phyloP scores from a whole-genome alignment of 495 filamentous ascomycete species.

The Xylaria flabelliformis region DNA sequence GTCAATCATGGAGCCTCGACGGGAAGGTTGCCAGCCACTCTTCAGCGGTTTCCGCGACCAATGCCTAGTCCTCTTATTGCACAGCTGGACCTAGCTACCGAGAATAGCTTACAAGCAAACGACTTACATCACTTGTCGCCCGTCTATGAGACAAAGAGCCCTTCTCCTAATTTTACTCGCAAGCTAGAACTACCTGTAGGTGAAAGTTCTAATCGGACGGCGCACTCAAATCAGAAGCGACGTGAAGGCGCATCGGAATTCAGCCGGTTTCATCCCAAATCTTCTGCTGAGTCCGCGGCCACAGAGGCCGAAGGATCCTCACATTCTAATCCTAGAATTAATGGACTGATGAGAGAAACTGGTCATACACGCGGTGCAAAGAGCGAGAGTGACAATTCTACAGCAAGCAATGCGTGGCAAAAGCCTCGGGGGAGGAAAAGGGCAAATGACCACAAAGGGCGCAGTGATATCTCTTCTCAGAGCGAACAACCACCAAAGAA shows the following conservation, averaged over 20 bases:
- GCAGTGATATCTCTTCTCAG: slow-evolving; percentile 41
- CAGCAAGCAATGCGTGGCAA: slow-evolving; percentile 50
- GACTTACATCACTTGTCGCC: slow-evolving; percentile 60
- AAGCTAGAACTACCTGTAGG: slow-evolving; percentile 44
- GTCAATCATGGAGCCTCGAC: neutral
- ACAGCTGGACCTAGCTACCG: slow-evolving; percentile 54
- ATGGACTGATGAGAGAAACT: slow-evolving; percentile 47
- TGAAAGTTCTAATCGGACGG: slow-evolving; percentile 30
- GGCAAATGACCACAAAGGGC: slow-evolving; percentile 45
- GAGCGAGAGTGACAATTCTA: slow-evolving; percentile 53
- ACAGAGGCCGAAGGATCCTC: slow-evolving; percentile 35
- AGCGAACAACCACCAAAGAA: slow-evolving; percentile 58
- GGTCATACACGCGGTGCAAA: slow-evolving; percentile 57
- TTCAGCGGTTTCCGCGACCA: slow-evolving; percentile 45
- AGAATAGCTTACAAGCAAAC: slow-evolving; percentile 36
- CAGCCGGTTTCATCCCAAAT: slow-evolving; percentile 39
- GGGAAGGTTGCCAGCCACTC: slow-evolving; percentile 26
- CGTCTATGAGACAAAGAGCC: slow-evolving; percentile 60
- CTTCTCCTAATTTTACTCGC: slow-evolving; percentile 53
- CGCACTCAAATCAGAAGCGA: slow-evolving; percentile 34
- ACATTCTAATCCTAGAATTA: slow-evolving; percentile 42
- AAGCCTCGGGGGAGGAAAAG: slow-evolving; percentile 56
- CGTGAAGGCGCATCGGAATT: slow-evolving; percentile 42
- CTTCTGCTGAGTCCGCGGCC: slow-evolving; percentile 25
- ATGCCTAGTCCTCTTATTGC: slow-evolving; percentile 49